These are phyloP conservation scores for Byssochlamys sp. DNA, from an alignment of 2,329 filamentous ascomycete genomes.

Conservation along the genomic window DNA sequence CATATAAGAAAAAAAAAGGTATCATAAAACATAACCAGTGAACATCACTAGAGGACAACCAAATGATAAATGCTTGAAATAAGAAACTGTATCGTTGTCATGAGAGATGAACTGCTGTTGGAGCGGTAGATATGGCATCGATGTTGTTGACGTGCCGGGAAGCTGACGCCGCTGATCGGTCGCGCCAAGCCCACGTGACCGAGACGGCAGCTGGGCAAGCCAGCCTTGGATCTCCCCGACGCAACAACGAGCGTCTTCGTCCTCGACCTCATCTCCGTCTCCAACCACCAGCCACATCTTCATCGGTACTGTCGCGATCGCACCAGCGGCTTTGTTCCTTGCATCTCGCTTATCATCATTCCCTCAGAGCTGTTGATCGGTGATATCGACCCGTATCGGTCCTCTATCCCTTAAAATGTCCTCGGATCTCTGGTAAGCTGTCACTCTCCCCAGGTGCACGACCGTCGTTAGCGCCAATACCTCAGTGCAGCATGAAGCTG, in stretches of 20 bases:
- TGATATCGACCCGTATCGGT: conserved; percentile 8
- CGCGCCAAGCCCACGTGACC: conserved; percentile 24
- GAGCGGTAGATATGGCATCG: neutral
- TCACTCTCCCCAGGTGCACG: conserved; percentile 14
- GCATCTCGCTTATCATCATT: conserved; percentile 4
- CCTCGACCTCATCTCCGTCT: conserved; percentile 22
- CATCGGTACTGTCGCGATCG: conserved; percentile 17
- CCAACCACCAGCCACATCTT: conserved; percentile 17
- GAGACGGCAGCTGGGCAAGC: conserved; percentile 14
- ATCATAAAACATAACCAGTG: neutral
- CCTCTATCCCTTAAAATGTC: conserved; percentile 48
- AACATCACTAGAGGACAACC: neutral
- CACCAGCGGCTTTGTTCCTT: conserved; percentile 14
- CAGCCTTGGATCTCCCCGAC: conserved; percentile 4
- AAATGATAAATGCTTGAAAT: no score
- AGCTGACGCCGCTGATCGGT: conserved; percentile 2
- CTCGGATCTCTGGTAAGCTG: conserved; percentile 71
- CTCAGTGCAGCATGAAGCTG: neutral
- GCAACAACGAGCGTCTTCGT: conserved; percentile 28
- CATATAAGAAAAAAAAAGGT: neutral
- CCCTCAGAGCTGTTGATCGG: conserved; percentile 2
- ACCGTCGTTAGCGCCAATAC: neutral
- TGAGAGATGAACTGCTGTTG: neutral
- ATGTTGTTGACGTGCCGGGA: conserved; percentile 1
- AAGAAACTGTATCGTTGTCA: neutral